Evolutionary conservation across 148 eudicot genomes (phyloP).

Genomic region (Chenopodium album): DNA sequence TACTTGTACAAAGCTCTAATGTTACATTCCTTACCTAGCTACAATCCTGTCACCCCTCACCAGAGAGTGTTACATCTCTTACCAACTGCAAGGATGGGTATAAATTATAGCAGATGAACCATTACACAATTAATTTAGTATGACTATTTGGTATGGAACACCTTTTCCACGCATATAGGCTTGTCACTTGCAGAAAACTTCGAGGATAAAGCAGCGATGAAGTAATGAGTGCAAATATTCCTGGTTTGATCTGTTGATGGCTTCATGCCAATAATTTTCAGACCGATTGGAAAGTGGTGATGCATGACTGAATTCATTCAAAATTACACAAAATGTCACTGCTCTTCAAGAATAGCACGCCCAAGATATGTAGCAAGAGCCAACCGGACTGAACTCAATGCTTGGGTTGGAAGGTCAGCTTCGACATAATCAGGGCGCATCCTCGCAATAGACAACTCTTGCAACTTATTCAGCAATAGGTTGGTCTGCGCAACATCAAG

Average conservation of each 20-base stretch:
- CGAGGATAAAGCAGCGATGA: neutral
- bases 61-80: neutral
- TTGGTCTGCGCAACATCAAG: conserved; percentile 78
- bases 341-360: conserved; percentile 82
- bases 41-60: neutral
- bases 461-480: conserved; percentile 78
- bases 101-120: neutral
- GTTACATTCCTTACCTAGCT: neutral
- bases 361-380: conserved; percentile 96
- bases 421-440: conserved; percentile 79
- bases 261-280: neutral
- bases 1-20: neutral
- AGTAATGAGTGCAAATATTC: neutral
- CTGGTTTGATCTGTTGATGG: neutral
- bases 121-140: neutral
- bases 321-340: conserved; percentile 31
- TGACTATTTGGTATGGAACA: neutral
- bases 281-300: no score
- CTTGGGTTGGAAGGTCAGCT: conserved; percentile 70
- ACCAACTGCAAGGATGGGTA: neutral
- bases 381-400: conserved; percentile 75
- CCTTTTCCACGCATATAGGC: neutral
- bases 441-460: conserved; percentile 83
- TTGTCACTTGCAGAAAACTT: neutral
- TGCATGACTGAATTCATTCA: neutral